Evolutionary conservation across 306 rosid genomes (phyloP).

Genomic region (Potentilla sterilis): DNA sequence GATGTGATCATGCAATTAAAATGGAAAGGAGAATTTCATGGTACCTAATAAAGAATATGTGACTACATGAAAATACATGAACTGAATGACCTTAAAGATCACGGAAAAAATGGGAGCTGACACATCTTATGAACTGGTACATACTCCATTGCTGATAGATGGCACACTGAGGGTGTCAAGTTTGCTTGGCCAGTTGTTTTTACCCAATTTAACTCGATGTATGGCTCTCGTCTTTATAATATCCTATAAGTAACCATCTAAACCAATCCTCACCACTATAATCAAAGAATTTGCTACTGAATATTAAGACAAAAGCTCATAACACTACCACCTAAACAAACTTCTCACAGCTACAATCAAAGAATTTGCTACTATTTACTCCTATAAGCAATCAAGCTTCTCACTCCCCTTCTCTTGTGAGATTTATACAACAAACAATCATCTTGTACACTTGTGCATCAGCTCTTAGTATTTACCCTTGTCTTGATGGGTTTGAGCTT

Average conservation of each 20-base stretch:
- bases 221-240: no score
- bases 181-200: no score
- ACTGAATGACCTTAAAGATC: no score
- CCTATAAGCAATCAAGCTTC: constrained; percentile 3
- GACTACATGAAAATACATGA: no score
- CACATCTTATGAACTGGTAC: no score
- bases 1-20: no score
- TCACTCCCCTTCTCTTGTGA: constrained; percentile 14
- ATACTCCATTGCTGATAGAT: no score
- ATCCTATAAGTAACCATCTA: neutral
- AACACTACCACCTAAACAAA: neutral
- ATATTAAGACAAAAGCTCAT: neutral
- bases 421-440: neutral
- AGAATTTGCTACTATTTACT: neutral
- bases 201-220: no score
- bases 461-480: constrained; percentile 41
- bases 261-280: neutral
- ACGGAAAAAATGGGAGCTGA: no score
- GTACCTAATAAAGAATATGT: no score
- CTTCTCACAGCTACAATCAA: neutral
- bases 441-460: constrained; percentile 12
- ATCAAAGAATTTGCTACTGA: neutral
- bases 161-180: no score
- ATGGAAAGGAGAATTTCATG: no score
- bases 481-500: constrained; percentile 88